Conservation (phyloP, 75 land plant species). For the Pinus tabuliformis region DNA sequence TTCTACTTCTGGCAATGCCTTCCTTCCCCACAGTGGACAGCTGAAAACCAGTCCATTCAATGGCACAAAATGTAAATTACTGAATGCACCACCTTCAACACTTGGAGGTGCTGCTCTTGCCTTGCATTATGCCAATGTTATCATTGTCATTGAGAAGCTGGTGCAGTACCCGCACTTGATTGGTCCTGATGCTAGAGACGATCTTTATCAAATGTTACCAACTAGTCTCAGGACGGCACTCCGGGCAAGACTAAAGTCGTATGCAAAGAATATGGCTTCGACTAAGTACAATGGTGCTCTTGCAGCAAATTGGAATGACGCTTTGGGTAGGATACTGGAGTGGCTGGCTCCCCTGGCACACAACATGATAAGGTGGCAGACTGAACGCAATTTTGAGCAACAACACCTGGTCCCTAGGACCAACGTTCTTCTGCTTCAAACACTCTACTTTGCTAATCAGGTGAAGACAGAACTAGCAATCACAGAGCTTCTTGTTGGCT, state of each 20-base stretch:
- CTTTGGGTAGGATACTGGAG: conserved; percentile 62
- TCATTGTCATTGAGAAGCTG: conserved; percentile 90
- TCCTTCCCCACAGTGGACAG: not conserved
- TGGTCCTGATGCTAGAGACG: conserved; percentile 91
- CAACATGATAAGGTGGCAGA: conserved; percentile 99
- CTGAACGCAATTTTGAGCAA: conserved; percentile 97
- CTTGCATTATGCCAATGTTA: conserved; percentile 92
- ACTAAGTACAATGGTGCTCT: conserved; percentile 73
- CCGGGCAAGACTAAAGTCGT: conserved; percentile 61
- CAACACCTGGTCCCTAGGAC: conserved; percentile 76
- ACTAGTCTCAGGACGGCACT: conserved; percentile 68
- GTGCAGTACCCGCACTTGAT: conserved; percentile 86
- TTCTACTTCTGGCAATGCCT: conserved; percentile 9
- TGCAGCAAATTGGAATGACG: conserved; percentile 90
- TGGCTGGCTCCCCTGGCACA: conserved; percentile 98
- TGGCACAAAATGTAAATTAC: conserved; percentile 55
- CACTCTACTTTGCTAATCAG: conserved; percentile 88
- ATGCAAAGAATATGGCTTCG: conserved; percentile 53
- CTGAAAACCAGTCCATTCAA: conserved; percentile 18
- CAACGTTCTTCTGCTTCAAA: conserved; percentile 84
- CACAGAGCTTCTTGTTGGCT: conserved; percentile 87
- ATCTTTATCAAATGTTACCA: conserved; percentile 95
- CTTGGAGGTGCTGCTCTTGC: conserved; percentile 95
- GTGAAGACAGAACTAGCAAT: conserved; percentile 88
- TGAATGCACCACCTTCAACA: conserved; percentile 69